Percentiles rank a stretch among this genome's conserved stretches.
These are phyloP conservation scores for Daldinia caldariorum DNA, from an alignment of 495 filamentous ascomycete species.

Conservation along the genomic window DNA sequence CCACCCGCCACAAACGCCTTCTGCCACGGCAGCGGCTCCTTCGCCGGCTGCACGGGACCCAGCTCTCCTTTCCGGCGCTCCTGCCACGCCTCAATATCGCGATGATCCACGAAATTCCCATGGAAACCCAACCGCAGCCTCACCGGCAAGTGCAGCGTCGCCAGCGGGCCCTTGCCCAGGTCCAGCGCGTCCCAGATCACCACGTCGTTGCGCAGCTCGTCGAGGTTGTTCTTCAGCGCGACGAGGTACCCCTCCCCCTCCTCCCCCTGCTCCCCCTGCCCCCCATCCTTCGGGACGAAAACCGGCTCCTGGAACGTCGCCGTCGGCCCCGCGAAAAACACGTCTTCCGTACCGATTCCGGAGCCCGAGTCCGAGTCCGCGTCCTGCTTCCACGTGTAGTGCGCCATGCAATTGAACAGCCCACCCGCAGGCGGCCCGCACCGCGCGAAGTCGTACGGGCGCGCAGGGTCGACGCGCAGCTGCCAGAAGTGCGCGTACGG, in stretches of 20 bases:
- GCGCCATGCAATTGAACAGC: slow-evolving; percentile 58
- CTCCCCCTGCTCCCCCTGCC: slow-evolving; percentile 62
- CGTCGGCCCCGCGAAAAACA: slow-evolving; percentile 60
- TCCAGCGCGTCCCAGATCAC: slow-evolving; percentile 61
- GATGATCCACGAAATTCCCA: slow-evolving; percentile 59
- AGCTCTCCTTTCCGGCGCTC: slow-evolving; percentile 51
- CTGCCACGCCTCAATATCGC: slow-evolving; percentile 58
- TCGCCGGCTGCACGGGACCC: slow-evolving; percentile 53
- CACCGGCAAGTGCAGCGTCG: slow-evolving; percentile 58
- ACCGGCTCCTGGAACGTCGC: slow-evolving; percentile 67
- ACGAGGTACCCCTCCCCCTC: slow-evolving; percentile 68
- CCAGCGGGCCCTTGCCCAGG: slow-evolving; percentile 55
- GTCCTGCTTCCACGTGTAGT: slow-evolving; percentile 52
- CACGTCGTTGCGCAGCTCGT: slow-evolving; percentile 60
- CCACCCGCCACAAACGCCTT: slow-evolving; percentile 30
- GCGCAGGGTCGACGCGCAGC: slow-evolving; percentile 55
- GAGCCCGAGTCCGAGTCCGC: slow-evolving; percentile 23
- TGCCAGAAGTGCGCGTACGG: slow-evolving; percentile 66
- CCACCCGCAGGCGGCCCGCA: slow-evolving; percentile 61
- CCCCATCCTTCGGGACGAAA: slow-evolving; percentile 61
- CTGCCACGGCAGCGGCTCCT: slow-evolving; percentile 58
- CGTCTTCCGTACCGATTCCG: slow-evolving; percentile 48
- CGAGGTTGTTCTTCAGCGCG: slow-evolving; percentile 64
- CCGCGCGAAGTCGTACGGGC: slow-evolving; percentile 60
- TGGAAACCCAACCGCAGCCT: slow-evolving; percentile 57